phyloP scores from a whole-genome alignment of 2,329 filamentous ascomycete species.

The Neonectria hederae region DNA sequence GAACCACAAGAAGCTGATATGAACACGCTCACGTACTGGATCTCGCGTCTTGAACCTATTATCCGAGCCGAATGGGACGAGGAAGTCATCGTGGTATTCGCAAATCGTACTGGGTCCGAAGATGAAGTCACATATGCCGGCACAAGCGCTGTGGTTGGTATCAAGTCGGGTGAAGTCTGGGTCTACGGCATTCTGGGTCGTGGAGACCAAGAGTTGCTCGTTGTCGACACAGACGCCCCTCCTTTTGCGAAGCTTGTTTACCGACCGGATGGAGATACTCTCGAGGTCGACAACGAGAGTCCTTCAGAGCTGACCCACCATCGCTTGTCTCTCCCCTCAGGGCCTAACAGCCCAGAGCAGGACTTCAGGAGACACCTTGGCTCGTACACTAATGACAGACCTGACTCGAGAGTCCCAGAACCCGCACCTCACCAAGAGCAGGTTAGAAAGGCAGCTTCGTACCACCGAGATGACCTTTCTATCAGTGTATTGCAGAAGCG shows the following conservation, averaged over 20 bases:
- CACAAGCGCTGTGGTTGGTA: conserved; percentile 75
- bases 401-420: background rate
- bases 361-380: background rate
- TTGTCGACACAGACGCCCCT: conserved; percentile 68
- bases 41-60: conserved; percentile 73
- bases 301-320: background rate
- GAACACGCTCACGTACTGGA: conserved; percentile 80
- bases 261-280: conserved; percentile 19
- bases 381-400: background rate
- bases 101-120: conserved; percentile 76
- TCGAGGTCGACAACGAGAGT: conserved; percentile 6
- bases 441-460: background rate
- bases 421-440: background rate
- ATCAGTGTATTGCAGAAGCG: conserved; percentile 4
- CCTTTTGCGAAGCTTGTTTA: conserved; percentile 58
- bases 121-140: conserved; percentile 75
- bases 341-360: conserved; percentile 5
- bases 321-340: background rate
- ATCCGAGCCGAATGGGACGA: conserved; percentile 61
- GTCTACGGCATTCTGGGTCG: conserved; percentile 77
- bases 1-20: conserved; percentile 70
- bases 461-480: conserved; percentile 3
- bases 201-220: conserved; percentile 71
- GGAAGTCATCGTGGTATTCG: conserved; percentile 75
- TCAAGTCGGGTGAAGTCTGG: conserved; percentile 70